A percentile compares a stretch with the other conserved stretches of the same genome.
Evolutionary conservation across 345 rosid species (phyloP).

Genomic region (Rhodomyrtus tomentosa): DNA sequence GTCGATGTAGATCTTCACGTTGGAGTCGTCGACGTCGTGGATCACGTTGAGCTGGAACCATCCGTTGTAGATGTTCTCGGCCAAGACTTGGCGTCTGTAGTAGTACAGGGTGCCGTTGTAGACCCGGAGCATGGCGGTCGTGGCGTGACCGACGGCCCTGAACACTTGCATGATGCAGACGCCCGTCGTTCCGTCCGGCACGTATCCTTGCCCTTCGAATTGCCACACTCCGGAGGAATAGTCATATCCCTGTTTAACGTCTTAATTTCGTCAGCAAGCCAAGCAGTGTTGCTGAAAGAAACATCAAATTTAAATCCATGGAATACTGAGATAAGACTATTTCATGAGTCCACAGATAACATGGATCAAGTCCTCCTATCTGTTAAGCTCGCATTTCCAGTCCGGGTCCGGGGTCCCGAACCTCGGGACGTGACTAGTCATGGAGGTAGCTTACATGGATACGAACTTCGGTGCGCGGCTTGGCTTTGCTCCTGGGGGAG

Average conservation of each 20-base stretch:
- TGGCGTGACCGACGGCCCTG: conserved; percentile 7
- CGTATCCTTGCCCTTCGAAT: conserved; percentile 28
- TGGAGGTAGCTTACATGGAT: neutral
- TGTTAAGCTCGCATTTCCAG: neutral
- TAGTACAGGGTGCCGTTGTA: conserved; percentile 14
- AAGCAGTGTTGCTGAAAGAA: neutral
- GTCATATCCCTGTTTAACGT: conserved; percentile 15
- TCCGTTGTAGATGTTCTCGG: conserved; percentile 1
- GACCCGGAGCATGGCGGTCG: conserved; percentile 18
- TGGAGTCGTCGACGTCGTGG: conserved; percentile 12
- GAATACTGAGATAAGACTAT: neutral
- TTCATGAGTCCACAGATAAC: neutral
- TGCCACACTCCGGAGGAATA: conserved; percentile 31
- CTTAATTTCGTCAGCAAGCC: neutral
- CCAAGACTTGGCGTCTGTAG: conserved; percentile 6
- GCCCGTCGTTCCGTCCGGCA: conserved; percentile 19
- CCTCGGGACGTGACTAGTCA: neutral
- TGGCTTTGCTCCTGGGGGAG: neutral
- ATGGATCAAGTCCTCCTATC: neutral
- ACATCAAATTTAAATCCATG: neutral
- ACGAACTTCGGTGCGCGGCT: neutral
- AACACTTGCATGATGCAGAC: conserved; percentile 25
- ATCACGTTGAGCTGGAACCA: conserved; percentile 24
- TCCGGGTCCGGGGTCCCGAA: neutral
- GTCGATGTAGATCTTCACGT: conserved; percentile 13